Evolutionary conservation across 192 early-diverging fungal genomes (phyloP).

Genomic region (Coemansia sp.): DNA sequence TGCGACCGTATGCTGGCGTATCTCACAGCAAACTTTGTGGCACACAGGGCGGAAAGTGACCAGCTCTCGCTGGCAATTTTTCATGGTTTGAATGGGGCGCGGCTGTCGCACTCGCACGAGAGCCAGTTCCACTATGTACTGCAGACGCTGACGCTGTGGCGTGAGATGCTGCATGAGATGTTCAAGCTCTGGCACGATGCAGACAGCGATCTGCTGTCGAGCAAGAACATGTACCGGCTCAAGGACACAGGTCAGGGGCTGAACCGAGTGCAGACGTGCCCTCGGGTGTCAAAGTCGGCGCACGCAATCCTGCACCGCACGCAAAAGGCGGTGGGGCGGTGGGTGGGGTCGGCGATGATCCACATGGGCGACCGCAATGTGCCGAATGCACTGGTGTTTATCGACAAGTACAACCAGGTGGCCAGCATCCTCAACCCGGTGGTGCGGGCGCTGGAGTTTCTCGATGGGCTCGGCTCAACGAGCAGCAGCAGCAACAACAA

Average conservation of each 20-base stretch:
- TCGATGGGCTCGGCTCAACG: constrained; percentile 58
- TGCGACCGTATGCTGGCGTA: constrained; percentile 88
- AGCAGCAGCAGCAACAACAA: constrained; percentile 3
- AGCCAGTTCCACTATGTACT: constrained; percentile 92
- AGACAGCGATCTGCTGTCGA: constrained; percentile 78
- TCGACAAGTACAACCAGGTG: constrained; percentile 99
- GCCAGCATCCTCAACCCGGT: constrained; percentile 91
- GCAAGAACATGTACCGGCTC: constrained; percentile 76
- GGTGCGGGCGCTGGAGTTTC: constrained; percentile 65
- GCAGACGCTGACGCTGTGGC: constrained; percentile 93
- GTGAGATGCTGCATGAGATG: constrained; percentile 96
- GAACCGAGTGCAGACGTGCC: constrained; percentile 90
- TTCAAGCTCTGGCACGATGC: constrained; percentile 92
- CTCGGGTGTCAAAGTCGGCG: constrained; percentile 77
- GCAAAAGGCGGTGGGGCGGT: constrained; percentile 75
- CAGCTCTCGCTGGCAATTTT: constrained; percentile 77
- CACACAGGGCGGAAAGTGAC: constrained; percentile 58
- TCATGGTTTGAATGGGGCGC: constrained; percentile 75
- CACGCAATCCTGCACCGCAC: constrained; percentile 87
- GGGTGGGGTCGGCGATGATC: constrained; percentile 95
- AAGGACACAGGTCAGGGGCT: constrained; percentile 96
- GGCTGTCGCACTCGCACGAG: constrained; percentile 88
- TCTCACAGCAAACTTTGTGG: constrained; percentile 68
- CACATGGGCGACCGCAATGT: constrained; percentile 98
- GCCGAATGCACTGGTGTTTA: constrained; percentile 96